Evolutionary conservation across 2,329 filamentous ascomycete genomes (phyloP), one percentile per base, ranked within the genome.

Genomic region (Phaeosphaeriaceae sp.): DNA sequence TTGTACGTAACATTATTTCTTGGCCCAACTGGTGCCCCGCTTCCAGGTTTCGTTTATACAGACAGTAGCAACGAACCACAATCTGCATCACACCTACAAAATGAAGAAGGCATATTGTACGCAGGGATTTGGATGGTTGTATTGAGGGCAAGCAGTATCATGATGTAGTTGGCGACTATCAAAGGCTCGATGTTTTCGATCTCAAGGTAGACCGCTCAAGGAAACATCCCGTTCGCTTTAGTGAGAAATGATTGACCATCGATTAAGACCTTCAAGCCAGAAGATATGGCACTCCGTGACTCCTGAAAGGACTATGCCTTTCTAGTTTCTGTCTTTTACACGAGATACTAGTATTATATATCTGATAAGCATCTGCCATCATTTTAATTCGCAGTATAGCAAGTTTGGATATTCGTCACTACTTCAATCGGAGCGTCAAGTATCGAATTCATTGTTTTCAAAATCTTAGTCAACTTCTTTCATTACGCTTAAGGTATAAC

Each of bases 91-190:
- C 71, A 71, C 6, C 42, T 83, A 12, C 78, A 81, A 21, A 54
- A 67, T 0, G 66, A 76, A 11, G 80, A 83, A 52, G 80, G 72
- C 0, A 76, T 84, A 6, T 38, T 81, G 6, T 83, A 83, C 56
- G 79, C 79, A 0, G 79, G 50, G 69, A 83, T 57, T 50, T 83
- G 4, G 70, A 72, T 0, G 71, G 77, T 3, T 82, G 79, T 32
- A 67, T 84, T 0, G 81, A 84, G 54, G 78, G 78, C 0, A 84
- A 84, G 55, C 81, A 83, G 60, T 83, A 79, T 51, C 81, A 83
- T 50, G 82, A 84, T 63, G 74, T 82, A 2, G 79, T 80, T 1
- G 81, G 81, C 0, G 80, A 80, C 0, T 83, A 84, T 64, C 82
- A 84, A 61, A 67, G 82, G 2, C 61, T 80, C 3, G 81, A 84